phyloP scores from a whole-genome alignment of 495 filamentous ascomycete species.

The Trichoderma virens region DNA sequence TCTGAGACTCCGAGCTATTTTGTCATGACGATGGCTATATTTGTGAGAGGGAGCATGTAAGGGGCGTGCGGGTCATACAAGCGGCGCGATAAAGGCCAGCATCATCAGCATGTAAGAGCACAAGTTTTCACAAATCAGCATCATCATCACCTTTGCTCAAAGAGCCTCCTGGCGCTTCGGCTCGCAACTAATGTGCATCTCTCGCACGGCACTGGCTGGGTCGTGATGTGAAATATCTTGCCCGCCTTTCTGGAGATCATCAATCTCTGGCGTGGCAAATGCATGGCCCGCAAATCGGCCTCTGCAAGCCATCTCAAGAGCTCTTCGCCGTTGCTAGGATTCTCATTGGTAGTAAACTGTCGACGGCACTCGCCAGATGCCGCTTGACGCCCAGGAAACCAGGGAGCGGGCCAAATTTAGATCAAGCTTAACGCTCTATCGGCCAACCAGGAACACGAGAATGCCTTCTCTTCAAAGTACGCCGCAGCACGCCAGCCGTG shows the following conservation, averaged over 20 bases:
- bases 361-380: not conserved
- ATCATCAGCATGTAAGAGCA: not conserved
- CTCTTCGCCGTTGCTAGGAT: not conserved
- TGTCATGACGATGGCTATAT: not conserved
- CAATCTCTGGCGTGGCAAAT: not conserved
- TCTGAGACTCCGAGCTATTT: not conserved
- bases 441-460: not conserved
- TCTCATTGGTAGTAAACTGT: not conserved
- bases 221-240: not conserved
- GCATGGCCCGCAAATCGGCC: not conserved
- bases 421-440: constrained; percentile 2
- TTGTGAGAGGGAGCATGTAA: not conserved
- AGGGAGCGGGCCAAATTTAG: not conserved
- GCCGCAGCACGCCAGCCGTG: not conserved
- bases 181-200: not conserved
- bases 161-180: not conserved
- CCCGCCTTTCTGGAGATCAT: not conserved
- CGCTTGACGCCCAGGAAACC: not conserved
- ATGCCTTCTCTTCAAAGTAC: not conserved
- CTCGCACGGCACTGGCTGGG: not conserved
- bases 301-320: not conserved
- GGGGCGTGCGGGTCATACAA: not conserved
- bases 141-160: not conserved
- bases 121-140: not conserved
- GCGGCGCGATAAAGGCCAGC: too few relatives aligned